A percentile compares a stretch with the other conserved stretches of the same genome.
phyloP scores from a whole-genome alignment of 129 eudicot species.

The Centaurea solstitialis region DNA sequence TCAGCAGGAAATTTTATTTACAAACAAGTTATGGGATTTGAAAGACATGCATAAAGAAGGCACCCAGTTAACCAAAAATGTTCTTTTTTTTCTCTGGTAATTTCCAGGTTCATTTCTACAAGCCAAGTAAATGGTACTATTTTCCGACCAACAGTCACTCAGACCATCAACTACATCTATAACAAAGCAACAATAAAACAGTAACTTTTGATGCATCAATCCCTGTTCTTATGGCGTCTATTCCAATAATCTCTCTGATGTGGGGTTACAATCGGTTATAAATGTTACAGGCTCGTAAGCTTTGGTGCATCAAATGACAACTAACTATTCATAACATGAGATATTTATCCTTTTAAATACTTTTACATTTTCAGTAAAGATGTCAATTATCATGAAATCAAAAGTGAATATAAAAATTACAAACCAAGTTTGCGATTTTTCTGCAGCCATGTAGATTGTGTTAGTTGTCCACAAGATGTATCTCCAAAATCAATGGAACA shows the following conservation, averaged over 20 bases:
- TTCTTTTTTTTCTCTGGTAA: neutral
- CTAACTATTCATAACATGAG: neutral
- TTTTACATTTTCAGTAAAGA: neutral
- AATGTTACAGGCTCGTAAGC: neutral
- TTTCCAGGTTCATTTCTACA: neutral
- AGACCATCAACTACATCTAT: neutral
- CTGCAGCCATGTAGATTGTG: conserved; percentile 33
- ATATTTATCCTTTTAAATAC: neutral
- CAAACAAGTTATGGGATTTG: neutral
- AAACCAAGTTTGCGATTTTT: conserved; percentile 32
- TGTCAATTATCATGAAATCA: neutral
- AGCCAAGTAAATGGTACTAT: neutral
- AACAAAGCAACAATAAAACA: neutral
- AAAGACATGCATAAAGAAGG: neutral
- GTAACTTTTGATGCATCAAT: too few species aligned
- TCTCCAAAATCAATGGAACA: conserved; percentile 11
- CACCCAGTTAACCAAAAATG: neutral
- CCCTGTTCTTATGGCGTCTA: conserved; percentile 2
- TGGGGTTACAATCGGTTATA: neutral
- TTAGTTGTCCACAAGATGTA: neutral
- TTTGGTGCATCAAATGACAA: neutral
- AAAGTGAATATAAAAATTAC: conserved; percentile 11
- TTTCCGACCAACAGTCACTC: neutral
- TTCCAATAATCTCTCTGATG: neutral
- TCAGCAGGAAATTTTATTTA: neutral